phyloP scores from a whole-genome alignment of 2,329 filamentous ascomycete genomes.

The Talaromyces sp. region DNA sequence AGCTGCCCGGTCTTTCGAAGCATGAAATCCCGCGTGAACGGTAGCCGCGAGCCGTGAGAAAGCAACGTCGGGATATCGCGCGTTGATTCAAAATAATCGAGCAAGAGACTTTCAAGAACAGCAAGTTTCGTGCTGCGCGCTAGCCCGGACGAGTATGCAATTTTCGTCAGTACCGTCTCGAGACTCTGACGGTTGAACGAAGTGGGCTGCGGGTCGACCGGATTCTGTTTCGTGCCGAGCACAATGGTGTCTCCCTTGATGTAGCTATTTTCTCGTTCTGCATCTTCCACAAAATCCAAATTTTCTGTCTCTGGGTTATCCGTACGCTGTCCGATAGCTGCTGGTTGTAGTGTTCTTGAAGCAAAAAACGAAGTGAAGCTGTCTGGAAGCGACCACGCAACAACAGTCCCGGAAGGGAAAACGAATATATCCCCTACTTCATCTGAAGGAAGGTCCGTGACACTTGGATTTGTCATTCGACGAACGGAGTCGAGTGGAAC shows the following conservation, averaged over 20 bases:
- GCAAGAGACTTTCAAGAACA: constrained; percentile 77
- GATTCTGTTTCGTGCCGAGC: constrained; percentile 63
- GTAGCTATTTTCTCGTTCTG: constrained; percentile 63
- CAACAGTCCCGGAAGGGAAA: constrained; percentile 89
- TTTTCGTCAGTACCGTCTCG: constrained; percentile 75
- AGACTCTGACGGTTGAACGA: constrained; percentile 32
- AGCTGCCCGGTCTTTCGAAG: constrained; percentile 91
- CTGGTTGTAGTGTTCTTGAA: constrained; percentile 66
- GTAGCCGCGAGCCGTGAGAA: constrained; percentile 58
- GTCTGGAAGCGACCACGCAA: constrained; percentile 82
- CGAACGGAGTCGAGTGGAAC: constrained; percentile 43
- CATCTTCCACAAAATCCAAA: constrained; percentile 78
- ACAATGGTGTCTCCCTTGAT: constrained; percentile 87
- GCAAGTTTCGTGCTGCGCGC: constrained; percentile 91
- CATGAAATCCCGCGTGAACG: constrained; percentile 70
- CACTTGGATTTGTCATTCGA: constrained; percentile 36
- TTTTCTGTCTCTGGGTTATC: constrained; percentile 77
- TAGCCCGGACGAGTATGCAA: constrained; percentile 91
- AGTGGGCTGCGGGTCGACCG: constrained; percentile 14
- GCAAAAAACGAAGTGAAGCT: constrained; percentile 65
- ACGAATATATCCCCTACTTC: constrained; percentile 82
- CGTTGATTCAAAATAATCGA: constrained; percentile 81
- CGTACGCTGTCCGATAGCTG: constrained; percentile 69
- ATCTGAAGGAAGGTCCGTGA: constrained; percentile 33
- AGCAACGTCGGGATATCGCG: constrained; percentile 74